Percentiles rank a stretch among this genome's conserved stretches.
Evolutionary conservation across 495 filamentous ascomycete species (phyloP).

Genomic region (Xylaria curta): DNA sequence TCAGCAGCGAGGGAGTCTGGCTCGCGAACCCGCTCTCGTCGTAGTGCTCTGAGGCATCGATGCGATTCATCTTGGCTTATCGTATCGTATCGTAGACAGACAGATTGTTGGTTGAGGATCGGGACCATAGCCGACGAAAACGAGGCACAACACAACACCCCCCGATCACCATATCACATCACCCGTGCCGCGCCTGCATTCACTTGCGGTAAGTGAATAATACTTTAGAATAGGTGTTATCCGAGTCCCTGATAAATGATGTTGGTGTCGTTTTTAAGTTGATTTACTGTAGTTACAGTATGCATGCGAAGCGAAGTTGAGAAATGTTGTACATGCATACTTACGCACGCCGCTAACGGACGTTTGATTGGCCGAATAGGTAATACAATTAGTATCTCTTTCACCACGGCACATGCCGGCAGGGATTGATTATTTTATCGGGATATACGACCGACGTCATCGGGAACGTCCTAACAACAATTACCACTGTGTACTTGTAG

Average conservation of each 20-base stretch:
- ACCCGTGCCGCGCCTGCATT: not conserved
- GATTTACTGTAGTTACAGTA: not conserved
- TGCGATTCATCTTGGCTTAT: constrained; percentile 74
- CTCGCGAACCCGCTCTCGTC: constrained; percentile 61
- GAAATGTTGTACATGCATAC: not conserved
- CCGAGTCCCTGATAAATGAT: not conserved
- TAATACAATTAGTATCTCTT: not conserved
- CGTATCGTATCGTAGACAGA: not conserved
- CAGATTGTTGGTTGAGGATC: not conserved
- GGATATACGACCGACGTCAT: not conserved
- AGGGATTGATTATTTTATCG: not conserved
- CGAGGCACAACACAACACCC: too few relatives aligned
- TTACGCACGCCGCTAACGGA: not conserved
- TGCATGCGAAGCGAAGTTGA: not conserved
- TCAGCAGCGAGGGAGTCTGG: constrained; percentile 82
- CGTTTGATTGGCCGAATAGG: not conserved
- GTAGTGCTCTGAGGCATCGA: constrained; percentile 89
- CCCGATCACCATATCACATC: constrained; percentile 1
- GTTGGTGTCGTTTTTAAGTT: not conserved
- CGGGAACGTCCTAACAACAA: not conserved
- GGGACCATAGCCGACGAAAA: not conserved
- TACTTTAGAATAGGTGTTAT: not conserved
- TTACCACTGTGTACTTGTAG: not conserved
- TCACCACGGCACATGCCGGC: not conserved
- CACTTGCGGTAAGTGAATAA: not conserved